Evolutionary conservation across 495 filamentous ascomycete species (phyloP).

Genomic region (Patellaria atrata): DNA sequence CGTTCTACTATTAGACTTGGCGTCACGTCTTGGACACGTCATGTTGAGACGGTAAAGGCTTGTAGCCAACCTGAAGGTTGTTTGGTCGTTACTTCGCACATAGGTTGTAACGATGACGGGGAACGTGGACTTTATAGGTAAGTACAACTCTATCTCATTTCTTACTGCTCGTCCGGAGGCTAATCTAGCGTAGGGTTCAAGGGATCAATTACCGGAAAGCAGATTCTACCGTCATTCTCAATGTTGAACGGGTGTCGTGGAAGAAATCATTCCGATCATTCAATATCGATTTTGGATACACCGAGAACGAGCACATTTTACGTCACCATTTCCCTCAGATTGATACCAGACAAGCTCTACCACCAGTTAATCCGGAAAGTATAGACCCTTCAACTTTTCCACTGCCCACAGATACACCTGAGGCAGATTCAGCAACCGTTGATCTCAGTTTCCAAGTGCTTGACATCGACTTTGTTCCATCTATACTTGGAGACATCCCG

Average conservation of each 20-base stretch:
- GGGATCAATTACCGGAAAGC: slow-evolving; percentile 3
- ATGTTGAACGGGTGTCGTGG: slow-evolving; percentile 5
- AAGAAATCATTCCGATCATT: slow-evolving; percentile 10
- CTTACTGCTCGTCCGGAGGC: not conserved
- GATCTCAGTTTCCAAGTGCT: slow-evolving; percentile 7
- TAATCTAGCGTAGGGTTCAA: slow-evolving; percentile 6
- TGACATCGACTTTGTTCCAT: slow-evolving; percentile 7
- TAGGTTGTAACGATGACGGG: slow-evolving; percentile 12
- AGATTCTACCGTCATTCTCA: slow-evolving; percentile 8
- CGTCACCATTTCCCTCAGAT: slow-evolving; percentile 10
- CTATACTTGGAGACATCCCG: slow-evolving; percentile 2
- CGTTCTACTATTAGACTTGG: slow-evolving; percentile 7
- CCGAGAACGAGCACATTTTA: slow-evolving; percentile 8
- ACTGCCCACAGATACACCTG: too few relatives aligned
- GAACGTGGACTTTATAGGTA: slow-evolving; percentile 15
- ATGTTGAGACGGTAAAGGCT: slow-evolving; percentile 7
- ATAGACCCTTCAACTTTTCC: too few relatives aligned
- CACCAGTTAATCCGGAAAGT: slow-evolving; percentile 1
- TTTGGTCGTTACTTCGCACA: slow-evolving; percentile 13
- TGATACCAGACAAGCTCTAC: too few relatives aligned
- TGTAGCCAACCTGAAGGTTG: slow-evolving; percentile 11
- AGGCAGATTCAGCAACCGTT: slow-evolving; percentile 2
- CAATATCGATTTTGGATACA: slow-evolving; percentile 17
- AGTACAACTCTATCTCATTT: not conserved
- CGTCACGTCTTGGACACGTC: slow-evolving; percentile 6